These are phyloP conservation scores for Penicillium mononematosum DNA, from an alignment of 495 filamentous ascomycete species.

Conservation along the genomic window DNA sequence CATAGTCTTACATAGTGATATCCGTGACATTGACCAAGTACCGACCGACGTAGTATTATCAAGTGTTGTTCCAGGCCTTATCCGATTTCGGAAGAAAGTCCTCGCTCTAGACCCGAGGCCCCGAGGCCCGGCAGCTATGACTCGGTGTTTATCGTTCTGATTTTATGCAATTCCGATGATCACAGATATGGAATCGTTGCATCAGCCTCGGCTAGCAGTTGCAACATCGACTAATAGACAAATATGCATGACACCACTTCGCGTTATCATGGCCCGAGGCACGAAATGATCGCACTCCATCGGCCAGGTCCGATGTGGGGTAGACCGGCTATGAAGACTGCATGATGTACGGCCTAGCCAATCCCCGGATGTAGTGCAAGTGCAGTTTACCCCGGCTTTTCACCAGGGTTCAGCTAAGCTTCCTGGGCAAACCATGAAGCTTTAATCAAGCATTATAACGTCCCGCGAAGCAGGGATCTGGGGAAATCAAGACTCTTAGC, in stretches of 20 bases:
- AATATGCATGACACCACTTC: slow-evolving; percentile 13
- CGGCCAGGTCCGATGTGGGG: slow-evolving; percentile 21
- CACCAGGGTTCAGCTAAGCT: neutral
- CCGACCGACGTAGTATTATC: neutral
- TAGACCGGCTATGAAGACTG: neutral
- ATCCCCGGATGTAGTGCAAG: neutral
- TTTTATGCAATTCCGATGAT: neutral
- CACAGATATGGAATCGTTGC: neutral
- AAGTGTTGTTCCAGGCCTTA: too few species aligned
- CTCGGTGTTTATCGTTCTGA: too few species aligned
- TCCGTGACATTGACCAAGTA: neutral
- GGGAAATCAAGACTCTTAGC: slow-evolving; percentile 34
- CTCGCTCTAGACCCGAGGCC: neutral
- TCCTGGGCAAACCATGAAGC: slow-evolving; percentile 39
- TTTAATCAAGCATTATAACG: neutral
- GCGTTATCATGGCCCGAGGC: slow-evolving; percentile 12
- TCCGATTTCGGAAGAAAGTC: too few species aligned
- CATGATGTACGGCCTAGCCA: neutral
- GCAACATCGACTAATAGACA: neutral
- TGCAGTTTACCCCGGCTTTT: slow-evolving; percentile 3
- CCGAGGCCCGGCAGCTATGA: neutral
- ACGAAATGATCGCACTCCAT: neutral
- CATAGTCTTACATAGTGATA: neutral
- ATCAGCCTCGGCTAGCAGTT: neutral
- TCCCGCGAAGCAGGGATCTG: slow-evolving; percentile 56